Conservation (phyloP, 805 yeast genomes). For the Tetrapisispora iriomotensis region DNA sequence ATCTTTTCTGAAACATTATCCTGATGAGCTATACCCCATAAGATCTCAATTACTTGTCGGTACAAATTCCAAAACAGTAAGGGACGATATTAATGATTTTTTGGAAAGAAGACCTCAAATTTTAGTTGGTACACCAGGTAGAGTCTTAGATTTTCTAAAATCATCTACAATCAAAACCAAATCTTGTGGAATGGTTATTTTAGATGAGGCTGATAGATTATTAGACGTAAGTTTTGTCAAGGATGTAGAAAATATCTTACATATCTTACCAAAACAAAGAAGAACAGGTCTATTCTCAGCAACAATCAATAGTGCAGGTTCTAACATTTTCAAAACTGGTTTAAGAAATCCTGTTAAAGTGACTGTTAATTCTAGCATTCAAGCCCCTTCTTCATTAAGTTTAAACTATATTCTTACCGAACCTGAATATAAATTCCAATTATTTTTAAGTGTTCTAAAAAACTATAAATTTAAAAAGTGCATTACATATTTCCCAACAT, state of each 20-base stretch:
- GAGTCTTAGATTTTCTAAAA: slow-evolving; percentile 63
- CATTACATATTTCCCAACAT: slow-evolving; percentile 89
- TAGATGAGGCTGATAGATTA: slow-evolving; percentile 91
- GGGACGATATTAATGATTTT: slow-evolving; percentile 63
- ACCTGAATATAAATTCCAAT: slow-evolving; percentile 53
- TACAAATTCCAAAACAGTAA: slow-evolving; percentile 43
- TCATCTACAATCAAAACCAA: slow-evolving; percentile 47
- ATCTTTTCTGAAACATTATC: slow-evolving; percentile 46
- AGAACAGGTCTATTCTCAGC: slow-evolving; percentile 93
- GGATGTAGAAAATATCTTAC: slow-evolving; percentile 59
- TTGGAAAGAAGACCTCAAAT: slow-evolving; percentile 54
- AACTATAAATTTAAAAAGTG: slow-evolving; percentile 60
- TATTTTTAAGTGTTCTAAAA: slow-evolving; percentile 43
- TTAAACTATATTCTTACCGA: slow-evolving; percentile 50
- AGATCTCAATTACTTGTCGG: slow-evolving; percentile 51
- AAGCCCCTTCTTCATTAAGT: slow-evolving; percentile 53
- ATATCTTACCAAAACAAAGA: slow-evolving; percentile 75
- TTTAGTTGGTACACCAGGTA: slow-evolving; percentile 86
- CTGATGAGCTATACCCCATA: slow-evolving; percentile 36
- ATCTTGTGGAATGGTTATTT: slow-evolving; percentile 60
- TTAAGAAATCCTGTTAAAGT: slow-evolving; percentile 88
- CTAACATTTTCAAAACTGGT: slow-evolving; percentile 73
- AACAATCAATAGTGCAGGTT: slow-evolving; percentile 75
- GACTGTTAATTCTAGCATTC: slow-evolving; percentile 51
- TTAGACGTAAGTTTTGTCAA: slow-evolving; percentile 66